Conservation (phyloP, 306 rosid species). For the Arachis stenosperma region DNA sequence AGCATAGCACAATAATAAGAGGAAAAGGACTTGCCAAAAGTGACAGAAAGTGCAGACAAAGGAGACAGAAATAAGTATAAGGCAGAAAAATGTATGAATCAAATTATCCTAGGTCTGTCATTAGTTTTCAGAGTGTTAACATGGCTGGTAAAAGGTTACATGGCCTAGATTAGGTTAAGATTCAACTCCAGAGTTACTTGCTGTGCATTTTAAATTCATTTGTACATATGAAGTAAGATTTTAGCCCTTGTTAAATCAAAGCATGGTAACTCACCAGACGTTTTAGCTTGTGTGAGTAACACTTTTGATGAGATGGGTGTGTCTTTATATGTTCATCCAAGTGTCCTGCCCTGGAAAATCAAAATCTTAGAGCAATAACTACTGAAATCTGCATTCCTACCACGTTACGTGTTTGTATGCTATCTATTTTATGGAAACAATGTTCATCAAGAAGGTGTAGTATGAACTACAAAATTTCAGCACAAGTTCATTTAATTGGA, state of each 20-base stretch:
- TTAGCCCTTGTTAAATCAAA: constrained; percentile 16
- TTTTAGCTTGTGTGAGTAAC: constrained; percentile 83
- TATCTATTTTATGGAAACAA: too few species aligned
- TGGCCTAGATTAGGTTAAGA: constrained; percentile 20
- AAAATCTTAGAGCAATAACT: constrained; percentile 15
- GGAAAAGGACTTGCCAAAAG: not conserved
- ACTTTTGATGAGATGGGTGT: constrained; percentile 67
- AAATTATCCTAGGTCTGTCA: not conserved
- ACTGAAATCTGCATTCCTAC: constrained; percentile 12
- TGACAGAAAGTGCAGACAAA: not conserved
- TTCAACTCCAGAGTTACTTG: constrained; percentile 23
- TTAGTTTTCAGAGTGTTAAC: not conserved
- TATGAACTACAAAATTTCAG: constrained; percentile 12
- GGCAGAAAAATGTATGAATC: not conserved
- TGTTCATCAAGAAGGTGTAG: not conserved
- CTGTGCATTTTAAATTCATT: constrained; percentile 23
- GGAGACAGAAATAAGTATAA: not conserved
- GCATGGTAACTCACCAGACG: constrained; percentile 64
- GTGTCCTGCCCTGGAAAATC: constrained; percentile 80
- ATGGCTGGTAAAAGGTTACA: constrained; percentile 12
- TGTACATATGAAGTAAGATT: constrained; percentile 14
- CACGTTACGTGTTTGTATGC: not conserved
- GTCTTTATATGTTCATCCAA: constrained; percentile 71
- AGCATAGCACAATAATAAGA: too few species aligned
- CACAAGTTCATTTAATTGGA: constrained; percentile 19